These are phyloP conservation scores for Sporothrix brunneoviolacea DNA, from an alignment of 2,329 filamentous ascomycete species.

Conservation along the genomic window DNA sequence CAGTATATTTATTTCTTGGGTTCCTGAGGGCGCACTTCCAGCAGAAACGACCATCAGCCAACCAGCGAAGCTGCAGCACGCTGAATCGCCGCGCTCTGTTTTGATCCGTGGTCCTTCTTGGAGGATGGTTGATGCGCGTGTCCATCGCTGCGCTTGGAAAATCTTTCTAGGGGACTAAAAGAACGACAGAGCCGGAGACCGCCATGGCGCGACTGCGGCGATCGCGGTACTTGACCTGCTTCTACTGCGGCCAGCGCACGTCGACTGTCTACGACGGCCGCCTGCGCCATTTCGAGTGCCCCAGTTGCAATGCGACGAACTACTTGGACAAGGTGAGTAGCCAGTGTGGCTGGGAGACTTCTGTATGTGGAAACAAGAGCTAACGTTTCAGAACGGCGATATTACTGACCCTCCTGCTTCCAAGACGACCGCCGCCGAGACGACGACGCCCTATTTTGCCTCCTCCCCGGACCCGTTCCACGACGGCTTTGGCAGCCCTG, in stretches of 20 bases:
- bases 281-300: slow-evolving; percentile 64
- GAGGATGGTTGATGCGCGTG: neutral
- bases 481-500: slow-evolving; percentile 21
- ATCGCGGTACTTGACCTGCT: slow-evolving; percentile 56
- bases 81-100: neutral
- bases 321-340: slow-evolving; percentile 74
- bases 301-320: slow-evolving; percentile 78
- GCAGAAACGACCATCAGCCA: neutral
- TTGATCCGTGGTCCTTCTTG: neutral
- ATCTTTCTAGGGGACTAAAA: neutral
- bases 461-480: slow-evolving; percentile 33
- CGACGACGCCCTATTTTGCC: slow-evolving; percentile 40
- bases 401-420: slow-evolving; percentile 78
- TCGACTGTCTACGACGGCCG: slow-evolving; percentile 50
- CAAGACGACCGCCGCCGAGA: slow-evolving; percentile 42
- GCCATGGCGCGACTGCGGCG: slow-evolving; percentile 38
- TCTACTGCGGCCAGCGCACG: slow-evolving; percentile 73
- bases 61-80: neutral
- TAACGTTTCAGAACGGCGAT: slow-evolving; percentile 62
- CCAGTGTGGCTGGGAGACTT: too few species aligned
- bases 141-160: neutral
- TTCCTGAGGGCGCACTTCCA: neutral
- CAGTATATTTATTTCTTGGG: slow-evolving; percentile 13
- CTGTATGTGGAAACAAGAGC: too few species aligned
- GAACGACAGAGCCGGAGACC: neutral